phyloP scores from a whole-genome alignment of 2,329 filamentous ascomycete species.

The Exophiala sp. region DNA sequence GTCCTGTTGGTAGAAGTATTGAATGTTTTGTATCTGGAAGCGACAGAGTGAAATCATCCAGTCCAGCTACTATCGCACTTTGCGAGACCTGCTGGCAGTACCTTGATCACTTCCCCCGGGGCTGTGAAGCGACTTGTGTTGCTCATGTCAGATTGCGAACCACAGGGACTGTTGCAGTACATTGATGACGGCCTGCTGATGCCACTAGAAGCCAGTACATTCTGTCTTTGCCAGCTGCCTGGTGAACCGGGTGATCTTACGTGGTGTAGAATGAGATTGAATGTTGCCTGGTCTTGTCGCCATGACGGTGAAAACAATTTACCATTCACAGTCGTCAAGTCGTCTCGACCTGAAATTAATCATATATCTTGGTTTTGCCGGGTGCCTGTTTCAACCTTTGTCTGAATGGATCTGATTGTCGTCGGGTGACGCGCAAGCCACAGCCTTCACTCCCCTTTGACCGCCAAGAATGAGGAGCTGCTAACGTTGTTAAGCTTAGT shows the following conservation, averaged over 20 bases:
- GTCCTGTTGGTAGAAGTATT: too few relatives aligned
- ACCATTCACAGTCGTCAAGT: neutral
- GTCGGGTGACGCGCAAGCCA: constrained; percentile 16
- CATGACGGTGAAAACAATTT: neutral
- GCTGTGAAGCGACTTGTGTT: too few relatives aligned
- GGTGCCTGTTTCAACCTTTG: constrained; percentile 7
- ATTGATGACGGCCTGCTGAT: too few relatives aligned
- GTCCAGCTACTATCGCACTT: too few relatives aligned
- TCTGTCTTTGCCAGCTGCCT: neutral
- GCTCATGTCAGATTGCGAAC: too few relatives aligned
- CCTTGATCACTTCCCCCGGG: too few relatives aligned
- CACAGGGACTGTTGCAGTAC: too few relatives aligned
- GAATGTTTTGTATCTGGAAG: too few relatives aligned
- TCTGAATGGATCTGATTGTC: neutral
- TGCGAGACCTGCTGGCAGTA: too few relatives aligned
- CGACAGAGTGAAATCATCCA: too few relatives aligned
- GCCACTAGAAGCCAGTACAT: neutral
- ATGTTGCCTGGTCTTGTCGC: constrained; percentile 3
- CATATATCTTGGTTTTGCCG: constrained; percentile 2
- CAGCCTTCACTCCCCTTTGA: constrained; percentile 15
- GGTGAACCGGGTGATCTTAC: neutral
- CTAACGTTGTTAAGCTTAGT: neutral
- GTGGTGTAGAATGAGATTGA: neutral
- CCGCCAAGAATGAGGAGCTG: constrained; percentile 14
- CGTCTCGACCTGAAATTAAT: neutral